Evolutionary conservation across 2,329 filamentous ascomycete genomes (phyloP), one percentile per base, ranked within the genome.

Genomic region (Botrytis galanthina): DNA sequence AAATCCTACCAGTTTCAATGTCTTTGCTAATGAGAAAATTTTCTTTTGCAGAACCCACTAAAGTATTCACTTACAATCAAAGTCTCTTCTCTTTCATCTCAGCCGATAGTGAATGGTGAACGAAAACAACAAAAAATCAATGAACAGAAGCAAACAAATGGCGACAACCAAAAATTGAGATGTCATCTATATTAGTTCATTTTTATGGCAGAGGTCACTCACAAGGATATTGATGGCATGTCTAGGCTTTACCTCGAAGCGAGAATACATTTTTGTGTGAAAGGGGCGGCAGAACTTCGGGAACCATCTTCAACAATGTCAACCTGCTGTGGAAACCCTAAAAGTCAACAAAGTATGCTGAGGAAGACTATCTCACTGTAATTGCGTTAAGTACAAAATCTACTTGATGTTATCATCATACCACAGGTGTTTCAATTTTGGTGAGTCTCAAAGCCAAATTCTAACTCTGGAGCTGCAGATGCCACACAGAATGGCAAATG

Each of bases 201-300:
- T 51, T 59, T 22, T 6, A 35, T 35, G 16, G 29, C 18, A 59
- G 29, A 59, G 57, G 29, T 59, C 57, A 35, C 8, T 22, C 29
- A 59, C 32, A 61, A 26, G 35, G 20, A 57, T 57, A 29, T 32
- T 29, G n/a, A 57, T 32, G 14, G 7, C 16, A 9, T 18, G 14
- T 32, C 26, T 32, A 14, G n/a, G 51, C n/a, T 29, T 29, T 29
- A 16, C n/a, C 32, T 14, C 63, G 63, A 67, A 67, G 63, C 63
- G 63, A 67, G 63, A 39, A 51, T 39, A 48, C 29, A 37, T 5
- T 18, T 22, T 35, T 26, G 20, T 26, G 20, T 26, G 22, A 67
- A 67, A 67, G 63, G 63, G 63, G 63, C 63, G 46, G 63, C 12
- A n/a, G 46, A 67, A 51, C 63, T n/a, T 67, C 44, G 63, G 63